These are phyloP conservation scores for Tremella mesenterica DNA, from an alignment of 768 basidiomycete species.

Conservation along the genomic window DNA sequence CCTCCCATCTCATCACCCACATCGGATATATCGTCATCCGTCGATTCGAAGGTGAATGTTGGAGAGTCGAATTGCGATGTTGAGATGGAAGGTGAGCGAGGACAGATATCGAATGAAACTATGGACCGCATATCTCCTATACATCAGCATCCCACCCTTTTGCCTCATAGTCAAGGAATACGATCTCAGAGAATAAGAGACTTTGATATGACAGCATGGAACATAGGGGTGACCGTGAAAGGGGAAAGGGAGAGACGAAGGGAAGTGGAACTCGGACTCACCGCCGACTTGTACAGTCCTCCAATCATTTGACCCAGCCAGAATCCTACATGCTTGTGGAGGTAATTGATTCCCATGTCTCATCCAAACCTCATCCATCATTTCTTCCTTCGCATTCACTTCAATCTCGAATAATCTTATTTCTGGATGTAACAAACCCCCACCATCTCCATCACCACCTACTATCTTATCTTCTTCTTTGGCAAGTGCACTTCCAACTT, in stretches of 20 bases:
- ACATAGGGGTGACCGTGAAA: conserved; percentile 4
- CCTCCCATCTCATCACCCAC: no score
- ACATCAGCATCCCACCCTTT: no score
- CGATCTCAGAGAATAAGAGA: background rate
- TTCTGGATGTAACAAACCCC: conserved; percentile 18
- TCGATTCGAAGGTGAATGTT: no score
- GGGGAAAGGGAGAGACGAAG: background rate
- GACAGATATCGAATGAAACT: no score
- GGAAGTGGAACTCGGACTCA: conserved; percentile 6
- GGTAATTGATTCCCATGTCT: conserved; percentile 24
- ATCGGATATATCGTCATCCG: no score
- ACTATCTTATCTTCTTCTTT: conserved; percentile 10
- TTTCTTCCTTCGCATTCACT: conserved; percentile 29
- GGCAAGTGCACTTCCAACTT: background rate
- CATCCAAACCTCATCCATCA: conserved; percentile 32
- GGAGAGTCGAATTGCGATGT: no score
- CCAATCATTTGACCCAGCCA: conserved; percentile 27
- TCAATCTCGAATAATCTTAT: conserved; percentile 34
- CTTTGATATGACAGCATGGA: background rate
- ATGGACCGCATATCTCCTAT: no score
- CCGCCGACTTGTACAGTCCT: conserved; percentile 11
- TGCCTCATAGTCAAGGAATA: no score
- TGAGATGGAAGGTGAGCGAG: no score
- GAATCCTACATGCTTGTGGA: conserved; percentile 30
- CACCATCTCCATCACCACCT: conserved; percentile 28